These are phyloP conservation scores for Cinnamomum chago DNA, from an alignment of 164 flowering plant genomes.

Conservation along the genomic window DNA sequence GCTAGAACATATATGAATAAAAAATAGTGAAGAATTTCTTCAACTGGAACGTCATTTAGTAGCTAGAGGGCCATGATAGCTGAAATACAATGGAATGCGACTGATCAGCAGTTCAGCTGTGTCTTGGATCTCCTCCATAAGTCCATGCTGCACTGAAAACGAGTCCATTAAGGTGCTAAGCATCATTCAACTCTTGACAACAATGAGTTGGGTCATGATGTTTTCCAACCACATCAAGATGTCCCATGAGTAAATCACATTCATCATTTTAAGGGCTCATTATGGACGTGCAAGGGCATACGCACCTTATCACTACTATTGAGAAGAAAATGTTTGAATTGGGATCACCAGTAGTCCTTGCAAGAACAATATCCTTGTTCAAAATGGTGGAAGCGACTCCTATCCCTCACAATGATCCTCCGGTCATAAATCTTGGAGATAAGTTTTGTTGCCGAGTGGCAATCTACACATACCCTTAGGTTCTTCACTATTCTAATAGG, in stretches of 20 bases:
- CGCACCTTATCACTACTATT: background rate
- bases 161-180: background rate
- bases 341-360: conserved; percentile 37
- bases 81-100: too few species aligned
- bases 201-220: background rate
- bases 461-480: conserved; percentile 37
- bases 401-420: conserved; percentile 34
- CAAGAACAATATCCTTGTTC: conserved; percentile 34
- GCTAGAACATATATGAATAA: too few species aligned
- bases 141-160: too few species aligned
- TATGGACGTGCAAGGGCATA: background rate
- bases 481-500: conserved; percentile 37
- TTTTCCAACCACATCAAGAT: background rate
- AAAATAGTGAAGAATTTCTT: too few species aligned
- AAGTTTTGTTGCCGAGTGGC: conserved; percentile 36
- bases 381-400: conserved; percentile 35
- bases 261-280: background rate
- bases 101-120: too few species aligned
- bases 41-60: too few species aligned
- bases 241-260: background rate
- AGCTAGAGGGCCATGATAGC: too few species aligned
- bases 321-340: background rate
- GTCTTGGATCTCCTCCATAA: too few species aligned
- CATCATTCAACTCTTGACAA: background rate
- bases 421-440: conserved; percentile 29